Base-by-base conservation (phyloP, 2,329 filamentous ascomycete genomes). In the Colletotrichum sansevieriae region DNA sequence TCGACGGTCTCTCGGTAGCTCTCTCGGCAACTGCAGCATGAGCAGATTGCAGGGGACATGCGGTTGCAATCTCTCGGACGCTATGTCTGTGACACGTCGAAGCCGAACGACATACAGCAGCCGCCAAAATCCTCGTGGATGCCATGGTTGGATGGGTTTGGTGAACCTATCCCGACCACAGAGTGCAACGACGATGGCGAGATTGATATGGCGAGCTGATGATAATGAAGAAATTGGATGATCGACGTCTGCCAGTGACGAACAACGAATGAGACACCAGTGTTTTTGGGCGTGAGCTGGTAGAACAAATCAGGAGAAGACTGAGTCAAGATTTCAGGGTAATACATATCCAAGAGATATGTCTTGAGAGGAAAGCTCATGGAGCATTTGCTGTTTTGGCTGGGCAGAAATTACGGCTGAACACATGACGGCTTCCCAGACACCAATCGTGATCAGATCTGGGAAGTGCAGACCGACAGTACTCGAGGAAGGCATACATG, bases 1-100 rank as follows among this genome's bases (percentile, higher is more conserved):
- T 22, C 3, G 4, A 25, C 5, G 35, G 44, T 2, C 8, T 12
- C 13, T 63, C 58, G 18, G 49, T 13, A 9, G 41, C 8, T 18
- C 44, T 47, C 46, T 59, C 65, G 20, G 54, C 44, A 22, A 47
- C 9, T 2, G 44, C 52, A 20, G 60, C 52, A 13, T 68, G 52
- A 13, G 65, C 52, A 22, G 52, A 33, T 29, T 46, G 60, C 15
- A 43, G 18, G 13, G 29, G 47, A 43, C 47, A 43, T 8, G 51
- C 13, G 5, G 66, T 60, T 7, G 55, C 55, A 18, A 56, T 43
- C n/a, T 55, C 25, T 7, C 66, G 62, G 15, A 20, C 44, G 11
- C 22, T 41, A 29, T 43, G 33, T 15, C 33, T n/a, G 33, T 11
- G 20, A 13, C n/a, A 22, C 10, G n/a, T 13, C 18, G 33, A 22